Conservation (phyloP, 2,329 filamentous ascomycete genomes). For the Plectosphaerella plurivora region DNA sequence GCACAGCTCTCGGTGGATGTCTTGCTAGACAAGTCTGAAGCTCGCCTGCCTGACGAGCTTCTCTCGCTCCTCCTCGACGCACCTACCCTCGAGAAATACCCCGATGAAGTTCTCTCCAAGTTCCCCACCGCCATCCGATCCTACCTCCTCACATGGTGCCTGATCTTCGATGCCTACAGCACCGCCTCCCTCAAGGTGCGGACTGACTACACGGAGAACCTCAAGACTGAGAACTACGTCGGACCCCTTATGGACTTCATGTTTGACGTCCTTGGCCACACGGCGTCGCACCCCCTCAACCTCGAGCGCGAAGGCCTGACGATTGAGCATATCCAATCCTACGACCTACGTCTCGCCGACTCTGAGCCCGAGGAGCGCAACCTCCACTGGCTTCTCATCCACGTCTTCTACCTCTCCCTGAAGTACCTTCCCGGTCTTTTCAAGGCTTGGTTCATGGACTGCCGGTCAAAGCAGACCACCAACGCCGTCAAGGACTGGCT, state of each 20-base stretch:
- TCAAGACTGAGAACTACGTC: slow-evolving; percentile 71
- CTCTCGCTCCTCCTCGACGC: slow-evolving; percentile 77
- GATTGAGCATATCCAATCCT: slow-evolving; percentile 48
- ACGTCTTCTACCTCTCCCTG: slow-evolving; percentile 80
- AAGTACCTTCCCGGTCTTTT: slow-evolving; percentile 74
- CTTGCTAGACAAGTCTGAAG: slow-evolving; percentile 66
- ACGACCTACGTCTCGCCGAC: slow-evolving; percentile 47
- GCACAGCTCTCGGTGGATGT: slow-evolving; percentile 78
- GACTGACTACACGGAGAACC: slow-evolving; percentile 71
- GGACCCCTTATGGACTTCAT: slow-evolving; percentile 69
- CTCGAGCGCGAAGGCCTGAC: slow-evolving; percentile 64
- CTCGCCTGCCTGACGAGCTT: slow-evolving; percentile 76
- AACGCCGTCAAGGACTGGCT: slow-evolving; percentile 82
- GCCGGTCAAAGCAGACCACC: slow-evolving; percentile 74
- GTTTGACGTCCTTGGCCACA: slow-evolving; percentile 81
- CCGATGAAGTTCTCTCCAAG: slow-evolving; percentile 59
- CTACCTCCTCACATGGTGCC: slow-evolving; percentile 84
- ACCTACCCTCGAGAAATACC: slow-evolving; percentile 64
- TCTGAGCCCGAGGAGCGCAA: slow-evolving; percentile 64
- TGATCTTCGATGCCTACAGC: slow-evolving; percentile 82
- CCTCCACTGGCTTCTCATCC: slow-evolving; percentile 77
- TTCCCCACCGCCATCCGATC: slow-evolving; percentile 69
- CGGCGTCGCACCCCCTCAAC: slow-evolving; percentile 67
- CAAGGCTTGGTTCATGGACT: slow-evolving; percentile 79
- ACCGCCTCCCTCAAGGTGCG: slow-evolving; percentile 78